These are phyloP conservation scores for Streptanthus diversifolius DNA, from an alignment of 345 rosid genomes.

Conservation along the genomic window DNA sequence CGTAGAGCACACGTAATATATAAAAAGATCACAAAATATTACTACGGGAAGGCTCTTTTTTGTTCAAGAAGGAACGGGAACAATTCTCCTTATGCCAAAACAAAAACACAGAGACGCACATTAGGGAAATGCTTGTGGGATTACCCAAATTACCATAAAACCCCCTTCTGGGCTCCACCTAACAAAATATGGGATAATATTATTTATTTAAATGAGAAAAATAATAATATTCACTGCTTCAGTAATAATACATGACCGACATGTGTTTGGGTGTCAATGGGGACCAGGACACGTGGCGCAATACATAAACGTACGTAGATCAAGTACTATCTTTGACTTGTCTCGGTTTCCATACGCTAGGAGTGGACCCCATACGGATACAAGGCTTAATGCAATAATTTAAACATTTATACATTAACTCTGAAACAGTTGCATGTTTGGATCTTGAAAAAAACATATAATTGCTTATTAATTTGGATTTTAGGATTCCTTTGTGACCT, in stretches of 20 bases:
- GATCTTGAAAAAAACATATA: background rate
- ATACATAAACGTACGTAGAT: background rate
- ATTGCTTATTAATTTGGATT: background rate
- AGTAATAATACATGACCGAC: slow-evolving; percentile 22
- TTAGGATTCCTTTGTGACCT: slow-evolving; percentile 1
- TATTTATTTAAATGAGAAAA: background rate
- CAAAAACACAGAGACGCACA: background rate
- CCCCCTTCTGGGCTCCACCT: slow-evolving; percentile 31
- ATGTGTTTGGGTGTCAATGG: slow-evolving; percentile 4
- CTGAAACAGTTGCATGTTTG: background rate
- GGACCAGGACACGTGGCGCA: slow-evolving; percentile 5
- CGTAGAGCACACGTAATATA: slow-evolving; percentile 69
- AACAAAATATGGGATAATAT: slow-evolving; percentile 17
- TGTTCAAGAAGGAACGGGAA: slow-evolving; percentile 25
- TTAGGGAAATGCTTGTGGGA: background rate
- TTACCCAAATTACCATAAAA: slow-evolving; percentile 9
- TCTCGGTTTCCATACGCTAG: background rate
- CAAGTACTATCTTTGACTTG: background rate
- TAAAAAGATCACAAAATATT: slow-evolving; percentile 25
- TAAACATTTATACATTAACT: background rate
- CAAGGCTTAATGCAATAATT: background rate
- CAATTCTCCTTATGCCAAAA: background rate
- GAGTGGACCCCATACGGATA: background rate
- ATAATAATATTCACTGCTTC: background rate
- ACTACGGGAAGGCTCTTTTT: background rate